Base-by-base conservation (phyloP, 2,329 filamentous ascomycete genomes). In the Alternaria sp. region DNA sequence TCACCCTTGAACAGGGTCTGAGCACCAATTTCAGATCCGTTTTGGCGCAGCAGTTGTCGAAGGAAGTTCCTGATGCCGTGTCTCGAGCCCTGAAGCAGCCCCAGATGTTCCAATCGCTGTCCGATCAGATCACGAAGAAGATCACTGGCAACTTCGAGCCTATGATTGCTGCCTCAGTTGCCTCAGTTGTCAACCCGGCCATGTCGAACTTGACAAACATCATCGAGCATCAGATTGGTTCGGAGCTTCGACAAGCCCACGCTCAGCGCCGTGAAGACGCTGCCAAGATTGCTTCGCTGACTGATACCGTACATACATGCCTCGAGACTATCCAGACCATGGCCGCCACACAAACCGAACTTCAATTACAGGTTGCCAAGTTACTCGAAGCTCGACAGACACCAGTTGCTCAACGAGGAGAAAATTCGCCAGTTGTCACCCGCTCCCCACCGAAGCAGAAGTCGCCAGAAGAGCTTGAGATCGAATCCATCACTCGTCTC, bases 201-300 rank as follows among this genome's bases (percentile, higher is more conserved):
- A 86, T 89, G 10, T 86, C 92, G 68, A 88, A 88, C 63, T 82
- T 91, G 49, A 83, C 87, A 8, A 81, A 82, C 23, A 89, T 93
- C 53, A 82, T 93, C 48, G 89, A 95, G 71, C 84, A 86, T 48
- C 81, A 83, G 56, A 79, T 86, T 48, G 76, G 77, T 26, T 78
- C 81, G 34, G 83, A 86, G 68, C 73, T 86, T 56, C 81, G 79
- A 52, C 79, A 83, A 52, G 80, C 80, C 23, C 83, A 87, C 56
- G 58, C 72, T 3, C 82, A 84, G 67, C 84, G 82, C 54, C 80
- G 80, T 48, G 78, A 81, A 42, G 85, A 88, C 64, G 79, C 80
- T 52, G 80, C 82, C 65, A 93, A 93, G 83, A 89, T 93, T 57
- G 86, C 90, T 53, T 86, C 91, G 69, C 82, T 94, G n/a, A 83